A percentile compares a stretch with the other conserved stretches of the same genome.
These are phyloP conservation scores for Phanerochaete carnosa DNA, from an alignment of 768 basidiomycete species.

Conservation along the genomic window DNA sequence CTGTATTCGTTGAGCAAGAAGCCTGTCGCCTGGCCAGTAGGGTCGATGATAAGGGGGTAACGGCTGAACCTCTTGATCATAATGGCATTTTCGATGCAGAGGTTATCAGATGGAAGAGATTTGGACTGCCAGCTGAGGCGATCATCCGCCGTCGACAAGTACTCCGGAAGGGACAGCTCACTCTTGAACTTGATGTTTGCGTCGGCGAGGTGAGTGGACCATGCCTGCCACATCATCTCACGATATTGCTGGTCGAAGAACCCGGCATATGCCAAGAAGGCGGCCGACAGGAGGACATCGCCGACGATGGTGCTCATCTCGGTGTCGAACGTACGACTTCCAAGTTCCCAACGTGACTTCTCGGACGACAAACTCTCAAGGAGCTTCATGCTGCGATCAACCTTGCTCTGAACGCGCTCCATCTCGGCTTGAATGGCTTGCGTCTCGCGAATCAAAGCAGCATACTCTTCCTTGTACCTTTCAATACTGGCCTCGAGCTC, in stretches of 20 bases:
- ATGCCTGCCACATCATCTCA: slow-evolving; percentile 95
- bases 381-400: slow-evolving; percentile 94
- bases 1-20: slow-evolving; percentile 94
- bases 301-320: slow-evolving; percentile 99
- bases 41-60: slow-evolving; percentile 96
- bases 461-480: slow-evolving; percentile 96
- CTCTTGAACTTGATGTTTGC: slow-evolving; percentile 90
- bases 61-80: slow-evolving; percentile 98
- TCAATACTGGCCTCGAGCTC: slow-evolving; percentile 92
- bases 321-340: slow-evolving; percentile 92
- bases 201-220: slow-evolving; percentile 84
- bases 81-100: slow-evolving; percentile 99
- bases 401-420: slow-evolving; percentile 96
- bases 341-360: slow-evolving; percentile 88
- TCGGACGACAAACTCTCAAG: slow-evolving; percentile 94
- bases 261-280: slow-evolving; percentile 94
- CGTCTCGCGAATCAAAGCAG: slow-evolving; percentile 91
- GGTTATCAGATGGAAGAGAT: slow-evolving; percentile 90
- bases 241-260: slow-evolving; percentile 99
- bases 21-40: slow-evolving; percentile 93
- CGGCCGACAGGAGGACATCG: slow-evolving; percentile 92
- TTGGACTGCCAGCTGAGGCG: slow-evolving; percentile 95
- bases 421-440: slow-evolving; percentile 97
- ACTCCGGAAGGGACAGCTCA: slow-evolving; percentile 91
- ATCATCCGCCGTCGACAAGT: slow-evolving; percentile 95